Evolutionary conservation across 2,329 filamentous ascomycete genomes (phyloP), one percentile per base, ranked within the genome.

Genomic region (Ciborinia camelliae): DNA sequence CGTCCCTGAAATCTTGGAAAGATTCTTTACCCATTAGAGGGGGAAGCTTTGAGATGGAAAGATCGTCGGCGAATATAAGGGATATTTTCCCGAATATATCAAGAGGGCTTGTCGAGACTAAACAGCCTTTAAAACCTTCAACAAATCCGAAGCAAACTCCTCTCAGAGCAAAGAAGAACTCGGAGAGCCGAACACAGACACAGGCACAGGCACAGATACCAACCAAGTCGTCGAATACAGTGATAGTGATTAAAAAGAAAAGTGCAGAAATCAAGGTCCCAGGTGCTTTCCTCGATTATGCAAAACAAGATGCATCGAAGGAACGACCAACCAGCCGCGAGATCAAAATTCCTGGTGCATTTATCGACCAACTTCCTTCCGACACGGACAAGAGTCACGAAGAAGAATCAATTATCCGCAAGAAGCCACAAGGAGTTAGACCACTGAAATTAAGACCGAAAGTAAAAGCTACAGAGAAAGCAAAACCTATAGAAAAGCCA

Each of bases 281-380:
- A 14, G 62, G 62, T 5, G 45, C 62, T 15, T 52, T 60, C 9
- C 20, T 64, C 47, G 37, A 60, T 7, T 45, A 47, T 12, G 20
- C 54, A 10, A 45, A 20, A 15, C 6, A 12, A 1, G 45, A 20
- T 4, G 18, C 30, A 2, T 8, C 32, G 5, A 26, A 41, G 26
- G 15, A 30, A 30, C 51, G 61, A 23, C 35, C n/a, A 1, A 30
- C 18, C 3, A 63, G 61, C 18, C 48, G 47, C 4, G 68, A 70
- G 41, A 63, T 69, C n/a, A 71, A 64, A 18, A 51, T 67, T 12
- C 69, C 69, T 7, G 67, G 68, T 14, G 58, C 69, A 1, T 71
- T 59, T 53, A 37, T 68, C 23, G 67, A 68, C 15, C 60, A 61
- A 48, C 23, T 26, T 23, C 52, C 65, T 20, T 60, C 52, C 18